A percentile compares a stretch with the other conserved stretches of the same genome.
These are phyloP conservation scores for Nakaseomyces uthaithaninus DNA, from an alignment of 1,139 yeast species.

Conservation along the genomic window DNA sequence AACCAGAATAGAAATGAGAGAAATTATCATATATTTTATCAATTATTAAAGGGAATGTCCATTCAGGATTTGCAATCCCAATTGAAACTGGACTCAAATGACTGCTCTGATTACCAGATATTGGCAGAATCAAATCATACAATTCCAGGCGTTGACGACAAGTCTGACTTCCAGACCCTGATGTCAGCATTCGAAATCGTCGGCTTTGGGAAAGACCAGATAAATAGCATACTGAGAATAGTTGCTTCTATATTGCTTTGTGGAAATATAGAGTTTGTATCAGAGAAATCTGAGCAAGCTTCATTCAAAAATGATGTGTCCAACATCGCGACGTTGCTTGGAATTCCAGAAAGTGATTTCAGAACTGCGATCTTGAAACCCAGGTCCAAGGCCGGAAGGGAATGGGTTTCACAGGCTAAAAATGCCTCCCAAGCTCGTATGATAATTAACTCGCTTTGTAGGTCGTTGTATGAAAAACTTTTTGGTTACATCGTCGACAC, in stretches of 20 bases:
- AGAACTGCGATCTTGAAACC: slow-evolving; percentile 60
- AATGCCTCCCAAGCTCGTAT: slow-evolving; percentile 74
- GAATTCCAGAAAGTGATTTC: slow-evolving; percentile 52
- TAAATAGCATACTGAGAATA: slow-evolving; percentile 51
- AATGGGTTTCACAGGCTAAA: slow-evolving; percentile 71
- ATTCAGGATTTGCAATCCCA: slow-evolving; percentile 38
- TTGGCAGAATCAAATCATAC: slow-evolving; percentile 47
- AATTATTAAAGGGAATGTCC: slow-evolving; percentile 63
- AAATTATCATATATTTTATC: slow-evolving; percentile 90
- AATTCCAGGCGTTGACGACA: slow-evolving; percentile 69
- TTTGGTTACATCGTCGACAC: slow-evolving; percentile 71
- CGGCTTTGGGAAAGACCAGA: slow-evolving; percentile 56
- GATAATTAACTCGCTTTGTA: slow-evolving; percentile 80
- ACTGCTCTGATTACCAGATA: slow-evolving; percentile 40
- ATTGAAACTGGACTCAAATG: slow-evolving; percentile 37
- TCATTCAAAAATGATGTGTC: slow-evolving; percentile 52
- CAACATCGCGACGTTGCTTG: slow-evolving; percentile 53
- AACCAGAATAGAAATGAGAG: slow-evolving; percentile 68
- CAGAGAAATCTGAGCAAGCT: slow-evolving; percentile 76
- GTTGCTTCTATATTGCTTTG: slow-evolving; percentile 74
- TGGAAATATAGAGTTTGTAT: slow-evolving; percentile 73
- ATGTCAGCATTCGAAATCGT: slow-evolving; percentile 62
- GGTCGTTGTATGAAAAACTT: slow-evolving; percentile 74
- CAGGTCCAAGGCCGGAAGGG: slow-evolving; percentile 85
- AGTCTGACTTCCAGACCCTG: slow-evolving; percentile 53